Base-by-base conservation (phyloP, 2,329 filamentous ascomycete species). In the Emmonsia crescens region DNA sequence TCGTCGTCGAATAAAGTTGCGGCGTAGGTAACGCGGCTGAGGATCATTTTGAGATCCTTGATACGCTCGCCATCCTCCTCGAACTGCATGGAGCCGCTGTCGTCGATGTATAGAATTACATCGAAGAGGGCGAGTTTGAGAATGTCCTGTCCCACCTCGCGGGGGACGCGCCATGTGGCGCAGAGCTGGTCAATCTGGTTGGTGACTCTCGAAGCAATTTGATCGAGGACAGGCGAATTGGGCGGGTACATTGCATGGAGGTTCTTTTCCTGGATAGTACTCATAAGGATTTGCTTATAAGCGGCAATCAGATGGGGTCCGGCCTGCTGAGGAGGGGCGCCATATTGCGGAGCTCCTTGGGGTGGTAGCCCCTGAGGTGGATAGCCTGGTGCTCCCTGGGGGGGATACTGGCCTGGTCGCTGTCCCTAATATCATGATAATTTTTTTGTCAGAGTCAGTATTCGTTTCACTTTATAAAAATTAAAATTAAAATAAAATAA, bases 1-100 rank as follows among this genome's bases (percentile, higher is more conserved):
- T 89, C 85, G 40, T 84, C 78, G 65, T 89, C 85, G 68, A 89
- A 89, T n/a, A 87, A 79, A 2, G 84, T 85, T 3, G 85, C 83
- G 8, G 85, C 85, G 62, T 81, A 85, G 24, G 85, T 81, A 59
- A 87, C 84, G 58, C 83, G 82, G 57, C 81, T 78, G 65, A 89
- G 73, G 67, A 88, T 87, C 66, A 87, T 77, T 69, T 82, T 81
- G 66, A 89, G 75, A 66, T 88, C 85, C 65, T 85, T 82, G 74
- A 88, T 87, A 63, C 86, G 83, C 67, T 84, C 80, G 51, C 85
- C 85, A 62, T 82, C 80, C 70, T 88, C 85, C 68, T 87, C 85
- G 65, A 88, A 87, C 61, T 82, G 79, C 79, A 89, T 88, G 24
- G 85, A 88, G 51, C 86, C 85, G 69, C 83, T 86, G 75, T 89